phyloP scores from a whole-genome alignment of 2,329 filamentous ascomycete genomes.

The Zasmidium angulare region DNA sequence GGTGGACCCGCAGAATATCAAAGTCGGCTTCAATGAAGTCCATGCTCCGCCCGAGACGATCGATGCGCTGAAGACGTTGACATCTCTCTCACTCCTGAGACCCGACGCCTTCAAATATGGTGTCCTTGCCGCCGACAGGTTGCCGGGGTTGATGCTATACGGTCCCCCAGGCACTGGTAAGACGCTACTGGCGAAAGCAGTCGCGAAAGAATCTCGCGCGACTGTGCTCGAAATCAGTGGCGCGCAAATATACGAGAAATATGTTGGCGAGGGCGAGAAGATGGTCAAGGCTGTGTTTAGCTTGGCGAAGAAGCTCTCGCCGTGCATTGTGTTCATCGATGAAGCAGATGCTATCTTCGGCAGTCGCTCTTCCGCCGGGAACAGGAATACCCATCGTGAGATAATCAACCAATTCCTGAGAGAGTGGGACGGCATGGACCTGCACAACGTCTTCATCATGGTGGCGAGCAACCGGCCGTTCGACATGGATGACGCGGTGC shows the following conservation, averaged over 20 bases:
- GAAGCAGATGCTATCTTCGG: constrained; percentile 93
- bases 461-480: constrained; percentile 95
- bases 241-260: constrained; percentile 93
- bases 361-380: constrained; percentile 65
- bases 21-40: constrained; percentile 83
- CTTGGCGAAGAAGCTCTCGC: constrained; percentile 84
- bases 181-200: constrained; percentile 70
- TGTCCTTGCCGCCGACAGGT: constrained; percentile 85
- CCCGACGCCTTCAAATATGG: constrained; percentile 97
- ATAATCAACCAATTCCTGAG: constrained; percentile 95
- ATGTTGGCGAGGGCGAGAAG: constrained; percentile 94
- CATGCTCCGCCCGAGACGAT: constrained; percentile 80
- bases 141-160: constrained; percentile 93
- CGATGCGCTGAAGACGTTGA: constrained; percentile 83
- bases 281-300: constrained; percentile 90
- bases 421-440: constrained; percentile 93
- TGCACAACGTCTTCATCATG: constrained; percentile 85
- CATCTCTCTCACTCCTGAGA: constrained; percentile 78
- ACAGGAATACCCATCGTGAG: constrained; percentile 74
- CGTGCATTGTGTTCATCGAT: constrained; percentile 94
- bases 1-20: constrained; percentile 76
- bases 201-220: constrained; percentile 65
- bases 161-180: constrained; percentile 89
- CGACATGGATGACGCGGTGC: constrained; percentile 85
- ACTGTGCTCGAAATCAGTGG: constrained; percentile 81